Evolutionary conservation across 1,139 yeast genomes (phyloP).

Genomic region (Kodamaea sp.): DNA sequence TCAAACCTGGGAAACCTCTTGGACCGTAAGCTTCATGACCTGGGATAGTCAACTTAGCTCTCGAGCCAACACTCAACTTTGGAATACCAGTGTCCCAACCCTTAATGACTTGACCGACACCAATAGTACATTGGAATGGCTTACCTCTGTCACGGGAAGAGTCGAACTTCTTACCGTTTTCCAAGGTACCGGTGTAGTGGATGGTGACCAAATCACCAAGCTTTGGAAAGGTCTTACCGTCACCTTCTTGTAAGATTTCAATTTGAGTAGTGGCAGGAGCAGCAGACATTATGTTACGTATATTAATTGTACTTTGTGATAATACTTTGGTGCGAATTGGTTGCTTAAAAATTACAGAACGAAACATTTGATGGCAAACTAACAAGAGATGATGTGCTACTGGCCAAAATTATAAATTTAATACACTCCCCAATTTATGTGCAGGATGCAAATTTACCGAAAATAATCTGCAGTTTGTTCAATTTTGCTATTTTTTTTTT

Average conservation of each 20-base stretch:
- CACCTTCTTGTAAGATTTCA: slow-evolving; percentile 56
- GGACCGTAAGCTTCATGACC: slow-evolving; percentile 91
- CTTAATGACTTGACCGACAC: slow-evolving; percentile 92
- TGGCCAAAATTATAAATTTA: not conserved
- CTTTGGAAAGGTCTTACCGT: slow-evolving; percentile 82
- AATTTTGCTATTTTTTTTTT: no score
- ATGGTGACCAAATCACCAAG: slow-evolving; percentile 84
- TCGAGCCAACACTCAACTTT: slow-evolving; percentile 85
- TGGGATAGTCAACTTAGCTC: slow-evolving; percentile 87
- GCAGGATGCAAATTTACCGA: no score
- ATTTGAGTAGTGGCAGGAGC: slow-evolving; percentile 42
- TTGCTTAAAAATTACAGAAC: slow-evolving; percentile 8
- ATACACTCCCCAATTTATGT: not conserved
- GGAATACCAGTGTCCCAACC: slow-evolving; percentile 98
- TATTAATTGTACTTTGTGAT: slow-evolving; percentile 1
- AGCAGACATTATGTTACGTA: slow-evolving; percentile 31
- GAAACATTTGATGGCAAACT: slow-evolving; percentile 6
- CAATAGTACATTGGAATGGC: slow-evolving; percentile 90
- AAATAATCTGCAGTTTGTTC: no score
- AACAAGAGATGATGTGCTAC: not conserved
- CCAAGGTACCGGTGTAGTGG: slow-evolving; percentile 93
- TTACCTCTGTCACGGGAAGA: slow-evolving; percentile 90
- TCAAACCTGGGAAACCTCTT: slow-evolving; percentile 93
- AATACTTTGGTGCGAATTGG: slow-evolving; percentile 2
- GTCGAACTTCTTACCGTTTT: slow-evolving; percentile 92